Base-by-base conservation (phyloP, 2,329 filamentous ascomycete genomes). In the Fusarium albosuccineum region DNA sequence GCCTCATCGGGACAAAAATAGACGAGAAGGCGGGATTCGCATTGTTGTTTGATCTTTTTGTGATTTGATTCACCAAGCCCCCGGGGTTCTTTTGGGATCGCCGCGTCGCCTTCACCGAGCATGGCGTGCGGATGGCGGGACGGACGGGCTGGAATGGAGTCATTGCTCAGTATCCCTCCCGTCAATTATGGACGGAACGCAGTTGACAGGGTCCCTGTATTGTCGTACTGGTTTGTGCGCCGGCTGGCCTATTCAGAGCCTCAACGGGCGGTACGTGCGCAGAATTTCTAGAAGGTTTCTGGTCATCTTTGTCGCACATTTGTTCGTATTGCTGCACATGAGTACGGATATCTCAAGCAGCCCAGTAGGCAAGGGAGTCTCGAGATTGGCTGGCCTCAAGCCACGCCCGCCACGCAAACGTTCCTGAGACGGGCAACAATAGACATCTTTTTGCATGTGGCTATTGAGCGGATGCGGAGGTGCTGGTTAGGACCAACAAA, bases 61-160 rank as follows among this genome's bases (percentile, higher is more conserved):
- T 58, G 52, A 66, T 68, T 72, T 65, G 33, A 71, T 64, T 57
- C 58, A 61, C 60, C 45, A 48, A 64, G 60, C 30, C 57, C 63
- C 53, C 44, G 61, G 61, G 46, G 45, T 57, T 54, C 59, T 60
- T 62, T 68, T 42, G 48, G 52, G 57, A 56, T 62, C 44, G 51
- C 65, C 55, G 64, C 67, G 59, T 73, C 71, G 71, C 71, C 58
- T 64, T 70, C 62, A 30, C 71, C 71, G 71, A 73, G 57, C 49
- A 62, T 70, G 67, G 66, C 44, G 46, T 52, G 57, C 46, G 65
- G 63, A 61, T 60, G 54, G 58, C 63, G 61, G 61, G 61, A 70
- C 54, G 64, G 40, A 66, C 54, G 60, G 61, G 46, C 60, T 66
- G 52, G 64, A 66, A 68, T 64, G 68, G 50, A 56, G 53, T 61